Conservation (phyloP, 75 land plant genomes). For the Cryptomeria japonica region DNA sequence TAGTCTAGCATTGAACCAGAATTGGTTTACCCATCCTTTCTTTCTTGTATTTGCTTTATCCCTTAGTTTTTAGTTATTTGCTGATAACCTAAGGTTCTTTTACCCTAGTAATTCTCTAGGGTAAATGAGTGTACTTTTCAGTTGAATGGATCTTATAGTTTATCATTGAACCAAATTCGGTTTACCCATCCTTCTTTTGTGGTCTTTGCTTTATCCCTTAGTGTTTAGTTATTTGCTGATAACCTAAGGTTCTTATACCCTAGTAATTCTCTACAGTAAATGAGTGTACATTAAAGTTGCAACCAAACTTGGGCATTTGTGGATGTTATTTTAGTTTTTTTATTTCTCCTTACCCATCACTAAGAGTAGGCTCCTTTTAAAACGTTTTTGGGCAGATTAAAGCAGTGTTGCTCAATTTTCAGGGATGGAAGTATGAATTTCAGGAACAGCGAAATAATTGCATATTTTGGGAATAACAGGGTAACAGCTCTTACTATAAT, state of each 20-base stretch:
- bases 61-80: background rate
- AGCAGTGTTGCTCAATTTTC: background rate
- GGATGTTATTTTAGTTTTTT: background rate
- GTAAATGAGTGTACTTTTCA: background rate
- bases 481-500: no score
- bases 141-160: no score
- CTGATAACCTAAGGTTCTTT: background rate
- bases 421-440: no score
- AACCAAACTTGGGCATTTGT: background rate
- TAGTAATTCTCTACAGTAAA: background rate
- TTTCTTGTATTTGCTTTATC: background rate
- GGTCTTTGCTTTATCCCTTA: background rate
- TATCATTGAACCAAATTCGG: background rate
- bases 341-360: background rate
- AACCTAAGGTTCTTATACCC: background rate
- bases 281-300: no score
- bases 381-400: background rate
- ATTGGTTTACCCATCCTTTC: background rate
- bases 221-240: background rate
- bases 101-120: background rate
- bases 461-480: no score
- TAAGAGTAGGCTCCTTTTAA: background rate
- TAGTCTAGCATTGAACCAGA: no score
- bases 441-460: no score
- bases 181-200: background rate